Base-by-base conservation (phyloP, 1,284 basidiomycete species). In the Phylloporus gajari region DNA sequence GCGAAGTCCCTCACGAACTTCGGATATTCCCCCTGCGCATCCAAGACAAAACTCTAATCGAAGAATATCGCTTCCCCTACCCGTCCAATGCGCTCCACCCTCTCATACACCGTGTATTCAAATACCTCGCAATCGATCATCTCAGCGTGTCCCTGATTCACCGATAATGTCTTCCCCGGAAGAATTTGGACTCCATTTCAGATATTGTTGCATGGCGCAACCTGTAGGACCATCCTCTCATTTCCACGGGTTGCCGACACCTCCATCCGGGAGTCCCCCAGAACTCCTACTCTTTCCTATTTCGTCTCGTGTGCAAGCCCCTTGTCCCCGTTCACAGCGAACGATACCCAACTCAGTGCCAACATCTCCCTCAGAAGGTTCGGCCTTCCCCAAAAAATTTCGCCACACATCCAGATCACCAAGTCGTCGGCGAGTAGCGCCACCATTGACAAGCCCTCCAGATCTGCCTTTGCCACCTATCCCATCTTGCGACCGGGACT, bases 391-490 rank as follows among this genome's bases (percentile, higher is more conserved):
- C 46, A 48, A 61, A 2, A 63, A 71, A 58, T 61, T 65, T 62
- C 74, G 61, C 5, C 46, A 67, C 2, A 66, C 70, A 23, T 75
- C 75, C 42, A 60, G 27, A 13, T 72, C 73, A 12, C 59, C 68
- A 3, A 32, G 63, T 48, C 53, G 38, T 38, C 74, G 69, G 38
- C 69, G 69, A 58, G 65, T 71, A 30, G 71, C 75, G 7, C 71
- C 71, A 25, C 77, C 79, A n/a, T 70, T 3, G n/a, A 61, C 68
- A 19, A 23, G 30, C 56, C 78, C 77, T 51, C 77, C 79, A 8
- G 73, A 71, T 9, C 27, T 68, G 5, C 74, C 79, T 32, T 68
- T 81, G 46, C 81, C 79, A 1, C 73, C 81, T 5, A 65, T 79
- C 40, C 81, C 78, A 2, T 67, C 72, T 46, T 53, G 44, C 51